A percentile compares a stretch with the other conserved stretches of the same genome.
Conservation (phyloP, 2,329 filamentous ascomycete genomes). For the Cryphonectria parasitica region DNA sequence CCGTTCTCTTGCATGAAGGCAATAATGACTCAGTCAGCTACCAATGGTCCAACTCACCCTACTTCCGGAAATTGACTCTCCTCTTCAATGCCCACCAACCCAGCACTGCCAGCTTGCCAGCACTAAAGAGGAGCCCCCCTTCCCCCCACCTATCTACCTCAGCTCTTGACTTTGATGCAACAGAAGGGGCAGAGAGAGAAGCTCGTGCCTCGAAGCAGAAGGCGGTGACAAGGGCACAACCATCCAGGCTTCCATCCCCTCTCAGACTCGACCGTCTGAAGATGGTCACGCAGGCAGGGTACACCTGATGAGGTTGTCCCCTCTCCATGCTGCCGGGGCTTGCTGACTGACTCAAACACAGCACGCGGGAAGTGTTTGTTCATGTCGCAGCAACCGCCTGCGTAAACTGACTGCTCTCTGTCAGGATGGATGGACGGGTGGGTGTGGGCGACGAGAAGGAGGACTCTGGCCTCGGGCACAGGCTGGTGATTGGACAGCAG, state of each 20-base stretch:
- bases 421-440: not conserved
- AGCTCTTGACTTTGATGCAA: not conserved
- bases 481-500: conserved; percentile 3
- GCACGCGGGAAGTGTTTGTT: not conserved
- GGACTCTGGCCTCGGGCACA: not conserved
- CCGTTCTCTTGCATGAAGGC: not conserved
- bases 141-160: not conserved
- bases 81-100: not conserved
- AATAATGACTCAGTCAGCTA: not conserved
- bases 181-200: not conserved
- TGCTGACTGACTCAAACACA: not conserved
- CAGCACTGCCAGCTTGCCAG: conserved; percentile 3
- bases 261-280: not conserved
- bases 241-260: not conserved
- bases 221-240: conserved; percentile 1
- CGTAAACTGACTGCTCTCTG: not conserved
- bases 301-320: not conserved
- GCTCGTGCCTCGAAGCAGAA: conserved; percentile 5
- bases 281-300: not conserved
- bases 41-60: not conserved
- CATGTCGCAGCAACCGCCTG: not conserved
- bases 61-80: conserved; percentile 4
- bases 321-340: not conserved
- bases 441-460: not conserved
- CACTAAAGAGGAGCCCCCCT: not conserved